Base-by-base conservation (phyloP, 192 early-diverging fungal genomes). In the Backusella sp. region DNA sequence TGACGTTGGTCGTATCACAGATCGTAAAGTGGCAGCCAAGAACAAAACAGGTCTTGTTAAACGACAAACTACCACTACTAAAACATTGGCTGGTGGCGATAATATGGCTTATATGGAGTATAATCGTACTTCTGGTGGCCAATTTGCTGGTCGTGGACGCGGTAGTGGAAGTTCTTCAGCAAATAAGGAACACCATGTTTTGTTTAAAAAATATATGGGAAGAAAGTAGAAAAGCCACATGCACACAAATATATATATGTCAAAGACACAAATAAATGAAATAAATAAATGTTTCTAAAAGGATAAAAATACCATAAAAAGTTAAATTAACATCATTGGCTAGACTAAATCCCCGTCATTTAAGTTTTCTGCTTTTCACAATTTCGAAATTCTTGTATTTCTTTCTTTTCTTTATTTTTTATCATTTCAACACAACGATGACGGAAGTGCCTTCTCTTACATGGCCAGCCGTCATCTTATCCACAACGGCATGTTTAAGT, bases 21-120 rank as follows among this genome's bases (percentile, higher is more conserved):
- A 80, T 68, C 67, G 86, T 19, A 72, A 84, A 26, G 77, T 77
- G 26, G 79, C 80, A 15, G 79, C 70, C 12, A 83, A 78, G 14
- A 82, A 66, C 71, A 77, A 84, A 46, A 35, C 53, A 26, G 80
- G 80, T 30, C 34, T 77, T 6, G 89, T 85, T 11, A 80, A 81
- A 35, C 86, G 91, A 39, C 80, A 83, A 19, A 83, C 86, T 0
- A 90, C 90, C n/a, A 92, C 88, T 9, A 83, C 96, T 75, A 94
- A 90, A 80, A 93, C 93, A 56, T 86, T 98, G 72, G 91, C 91
- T 23, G 98, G 98, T 36, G 96, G 89, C 1, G 94, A 96, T 79
- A 88, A 91, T 73, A 99, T 99, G 95, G 96, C 96, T 0, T 99
- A 99, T 75, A 86, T 95, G 69, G 97, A 99, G 52, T 80, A 82